These are phyloP conservation scores for Magnolia kwangsiensis DNA, from an alignment of 164 flowering plant genomes.

Conservation along the genomic window DNA sequence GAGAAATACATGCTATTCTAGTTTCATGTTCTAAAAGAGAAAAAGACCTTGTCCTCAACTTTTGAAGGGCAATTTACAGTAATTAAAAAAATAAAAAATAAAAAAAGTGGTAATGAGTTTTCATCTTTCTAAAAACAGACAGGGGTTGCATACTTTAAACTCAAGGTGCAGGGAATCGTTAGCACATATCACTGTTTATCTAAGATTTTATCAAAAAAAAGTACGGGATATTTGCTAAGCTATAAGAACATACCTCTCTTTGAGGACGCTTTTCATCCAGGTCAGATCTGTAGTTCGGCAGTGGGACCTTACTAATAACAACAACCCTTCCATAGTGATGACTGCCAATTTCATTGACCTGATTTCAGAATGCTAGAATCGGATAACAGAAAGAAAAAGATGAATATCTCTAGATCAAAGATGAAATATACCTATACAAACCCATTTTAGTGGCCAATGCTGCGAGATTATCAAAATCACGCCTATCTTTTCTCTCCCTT, in stretches of 20 bases:
- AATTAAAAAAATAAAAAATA: background rate
- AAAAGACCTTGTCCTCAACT: background rate
- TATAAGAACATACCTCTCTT: conserved; percentile 59
- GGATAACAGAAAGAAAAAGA: background rate
- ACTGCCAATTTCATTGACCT: conserved; percentile 41
- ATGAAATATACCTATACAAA: conserved; percentile 61
- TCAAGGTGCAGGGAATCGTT: background rate
- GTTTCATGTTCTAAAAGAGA: background rate
- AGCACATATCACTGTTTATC: background rate
- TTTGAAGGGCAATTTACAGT: background rate
- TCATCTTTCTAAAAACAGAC: background rate
- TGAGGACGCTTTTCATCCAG: conserved; percentile 90
- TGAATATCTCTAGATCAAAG: background rate
- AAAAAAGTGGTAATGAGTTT: background rate
- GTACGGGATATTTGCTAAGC: background rate
- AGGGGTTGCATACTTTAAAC: background rate
- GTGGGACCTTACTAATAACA: conserved; percentile 78
- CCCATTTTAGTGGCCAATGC: conserved; percentile 79
- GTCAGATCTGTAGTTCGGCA: conserved; percentile 91
- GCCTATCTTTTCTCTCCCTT: conserved; percentile 84
- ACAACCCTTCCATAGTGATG: conserved; percentile 69
- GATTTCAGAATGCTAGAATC: conserved; percentile 6
- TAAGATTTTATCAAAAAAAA: background rate
- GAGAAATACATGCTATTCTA: background rate
- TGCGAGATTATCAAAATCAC: conserved; percentile 70